Evolutionary conservation across 1,139 yeast genomes (phyloP).

Genomic region (Starmera stellimalicola): DNA sequence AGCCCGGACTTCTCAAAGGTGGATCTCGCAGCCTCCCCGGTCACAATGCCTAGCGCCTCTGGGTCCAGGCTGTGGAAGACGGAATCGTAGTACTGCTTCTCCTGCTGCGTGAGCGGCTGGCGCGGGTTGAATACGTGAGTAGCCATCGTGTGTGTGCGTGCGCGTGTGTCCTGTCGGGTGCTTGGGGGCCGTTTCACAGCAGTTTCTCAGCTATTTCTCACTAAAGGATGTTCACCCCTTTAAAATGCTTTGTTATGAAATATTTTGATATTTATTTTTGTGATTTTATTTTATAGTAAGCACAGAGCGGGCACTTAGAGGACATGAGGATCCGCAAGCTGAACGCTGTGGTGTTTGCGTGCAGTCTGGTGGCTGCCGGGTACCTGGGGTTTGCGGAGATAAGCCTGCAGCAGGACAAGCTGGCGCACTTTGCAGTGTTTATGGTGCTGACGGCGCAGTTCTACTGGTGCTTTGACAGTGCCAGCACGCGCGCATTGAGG

Average conservation of each 20-base stretch:
- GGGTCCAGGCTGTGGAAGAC: conserved; percentile 75
- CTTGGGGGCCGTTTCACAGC: too few species aligned
- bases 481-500: conserved; percentile 25
- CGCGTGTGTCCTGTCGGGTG: too few species aligned
- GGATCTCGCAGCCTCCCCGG: conserved; percentile 85
- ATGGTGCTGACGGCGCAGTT: conserved; percentile 39
- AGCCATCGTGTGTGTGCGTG: conserved; percentile 3
- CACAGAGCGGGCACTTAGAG: conserved; percentile 3
- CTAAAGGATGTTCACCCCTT: too few species aligned
- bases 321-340: conserved; percentile 16
- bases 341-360: conserved; percentile 16
- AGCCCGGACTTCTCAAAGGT: conserved; percentile 82
- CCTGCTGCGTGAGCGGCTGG: conserved; percentile 62
- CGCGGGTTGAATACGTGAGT: conserved; percentile 13
- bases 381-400: conserved; percentile 37
- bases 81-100: conserved; percentile 61
- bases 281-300: too few species aligned
- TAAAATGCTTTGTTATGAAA: too few species aligned
- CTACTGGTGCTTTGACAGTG: conserved; percentile 33
- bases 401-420: conserved; percentile 40
- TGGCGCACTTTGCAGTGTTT: conserved; percentile 40
- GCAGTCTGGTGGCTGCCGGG: conserved; percentile 20
- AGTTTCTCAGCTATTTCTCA: too few species aligned
- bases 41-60: conserved; percentile 70
- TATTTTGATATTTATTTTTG: too few species aligned